Percentiles rank a stretch among this genome's conserved stretches.
These are phyloP conservation scores for Debaryomyces hansenii DNA, from an alignment of 805 yeast species.

Conservation along the genomic window DNA sequence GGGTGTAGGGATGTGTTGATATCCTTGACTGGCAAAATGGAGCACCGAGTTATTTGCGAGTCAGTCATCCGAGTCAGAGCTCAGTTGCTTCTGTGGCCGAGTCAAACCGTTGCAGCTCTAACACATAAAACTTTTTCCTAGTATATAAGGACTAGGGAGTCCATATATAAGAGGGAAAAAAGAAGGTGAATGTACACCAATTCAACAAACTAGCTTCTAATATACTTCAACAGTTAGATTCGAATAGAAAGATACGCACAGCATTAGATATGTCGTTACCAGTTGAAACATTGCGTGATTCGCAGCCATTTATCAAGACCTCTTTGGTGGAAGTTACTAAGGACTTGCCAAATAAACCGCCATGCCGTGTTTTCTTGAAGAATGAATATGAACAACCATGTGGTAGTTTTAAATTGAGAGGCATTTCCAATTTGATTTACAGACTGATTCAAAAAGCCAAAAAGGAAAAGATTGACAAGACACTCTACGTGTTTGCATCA, in stretches of 20 bases:
- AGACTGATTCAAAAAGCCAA: constrained; percentile 25
- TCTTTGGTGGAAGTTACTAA: constrained; percentile 41
- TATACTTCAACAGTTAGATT: too few relatives aligned
- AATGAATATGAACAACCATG: constrained; percentile 56
- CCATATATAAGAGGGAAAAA: too few relatives aligned
- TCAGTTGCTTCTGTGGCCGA: not conserved
- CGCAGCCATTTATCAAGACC: constrained; percentile 30
- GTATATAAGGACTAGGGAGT: too few relatives aligned
- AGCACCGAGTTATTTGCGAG: not conserved
- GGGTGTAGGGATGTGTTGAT: too few relatives aligned
- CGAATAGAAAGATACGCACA: too few relatives aligned
- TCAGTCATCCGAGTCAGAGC: not conserved
- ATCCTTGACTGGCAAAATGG: not conserved
- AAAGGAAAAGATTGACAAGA: constrained; percentile 15
- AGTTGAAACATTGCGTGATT: not conserved
- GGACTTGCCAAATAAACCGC: constrained; percentile 29
- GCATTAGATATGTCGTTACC: not conserved
- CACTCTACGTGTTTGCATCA: constrained; percentile 47
- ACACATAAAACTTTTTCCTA: too few relatives aligned
- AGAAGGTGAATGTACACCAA: too few relatives aligned
- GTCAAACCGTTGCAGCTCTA: too few relatives aligned
- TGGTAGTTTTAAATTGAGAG: constrained; percentile 56
- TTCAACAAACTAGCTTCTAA: too few relatives aligned
- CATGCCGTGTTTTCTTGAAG: constrained; percentile 46
- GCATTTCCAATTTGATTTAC: constrained; percentile 49